Percentiles rank a stretch among this genome's conserved stretches.
Conservation (phyloP, 2,329 filamentous ascomycete species). For the Claviceps cyperi region DNA sequence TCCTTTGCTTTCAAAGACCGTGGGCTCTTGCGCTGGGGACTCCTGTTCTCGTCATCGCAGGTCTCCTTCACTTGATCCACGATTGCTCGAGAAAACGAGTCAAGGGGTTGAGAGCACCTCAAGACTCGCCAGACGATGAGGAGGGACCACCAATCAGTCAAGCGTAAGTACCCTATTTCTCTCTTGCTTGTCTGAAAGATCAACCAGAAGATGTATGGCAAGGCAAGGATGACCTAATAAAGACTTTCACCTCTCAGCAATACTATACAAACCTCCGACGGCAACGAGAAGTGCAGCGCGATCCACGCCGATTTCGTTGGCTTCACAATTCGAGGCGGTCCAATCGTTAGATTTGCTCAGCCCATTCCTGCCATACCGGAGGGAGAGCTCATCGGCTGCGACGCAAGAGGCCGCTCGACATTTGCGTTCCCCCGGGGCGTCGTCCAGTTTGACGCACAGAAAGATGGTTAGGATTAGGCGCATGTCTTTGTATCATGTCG, state of each 20-base stretch:
- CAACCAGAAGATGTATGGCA: too few relatives aligned
- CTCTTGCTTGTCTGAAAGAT: background rate
- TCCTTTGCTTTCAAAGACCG: slow-evolving; percentile 17
- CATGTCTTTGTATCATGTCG: too few relatives aligned
- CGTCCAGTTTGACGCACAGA: slow-evolving; percentile 17
- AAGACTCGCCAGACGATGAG: slow-evolving; percentile 10
- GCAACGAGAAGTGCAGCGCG: slow-evolving; percentile 20
- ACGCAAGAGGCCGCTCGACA: slow-evolving; percentile 20
- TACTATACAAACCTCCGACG: slow-evolving; percentile 20
- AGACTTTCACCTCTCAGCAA: slow-evolving; percentile 12
- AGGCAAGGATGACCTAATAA: background rate
- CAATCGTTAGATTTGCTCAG: slow-evolving; percentile 30
- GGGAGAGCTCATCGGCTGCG: slow-evolving; percentile 23
- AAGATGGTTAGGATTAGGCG: background rate
- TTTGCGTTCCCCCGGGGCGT: slow-evolving; percentile 23
- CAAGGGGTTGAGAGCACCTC: slow-evolving; percentile 14
- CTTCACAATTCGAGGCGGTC: slow-evolving; percentile 29
- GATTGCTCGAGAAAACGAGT: slow-evolving; percentile 23
- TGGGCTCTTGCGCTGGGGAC: slow-evolving; percentile 47
- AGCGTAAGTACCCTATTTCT: slow-evolving; percentile 20
- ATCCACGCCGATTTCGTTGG: slow-evolving; percentile 25
- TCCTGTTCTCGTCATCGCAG: slow-evolving; percentile 43
- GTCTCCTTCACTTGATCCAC: slow-evolving; percentile 34
- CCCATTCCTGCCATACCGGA: slow-evolving; percentile 17
- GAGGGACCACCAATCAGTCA: slow-evolving; percentile 26